These are phyloP conservation scores for Fraxinus cuspidata DNA, from an alignment of 257 asterid species.

Conservation along the genomic window DNA sequence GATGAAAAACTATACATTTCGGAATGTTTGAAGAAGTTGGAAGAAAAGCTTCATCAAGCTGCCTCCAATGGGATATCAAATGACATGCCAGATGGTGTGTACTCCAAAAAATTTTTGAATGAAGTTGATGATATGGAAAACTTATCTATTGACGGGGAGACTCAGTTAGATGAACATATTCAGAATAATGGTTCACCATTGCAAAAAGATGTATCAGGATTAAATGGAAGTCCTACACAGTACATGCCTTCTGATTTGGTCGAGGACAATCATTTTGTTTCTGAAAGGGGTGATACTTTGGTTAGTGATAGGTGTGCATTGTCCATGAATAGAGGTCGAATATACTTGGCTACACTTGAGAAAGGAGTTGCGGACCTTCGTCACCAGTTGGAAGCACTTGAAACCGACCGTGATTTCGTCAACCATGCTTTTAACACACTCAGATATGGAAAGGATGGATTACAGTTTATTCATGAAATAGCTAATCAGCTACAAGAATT, in stretches of 20 bases:
- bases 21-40: slow-evolving; percentile 46
- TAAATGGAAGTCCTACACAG: slow-evolving; percentile 26
- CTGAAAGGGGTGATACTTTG: slow-evolving; percentile 15
- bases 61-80: slow-evolving; percentile 29
- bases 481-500: slow-evolving; percentile 54
- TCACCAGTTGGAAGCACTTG: slow-evolving; percentile 53
- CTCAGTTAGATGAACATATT: slow-evolving; percentile 21
- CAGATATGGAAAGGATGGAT: slow-evolving; percentile 49
- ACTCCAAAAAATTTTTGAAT: slow-evolving; percentile 26
- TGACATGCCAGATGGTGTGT: slow-evolving; percentile 27
- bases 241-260: slow-evolving; percentile 23
- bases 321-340: slow-evolving; percentile 25
- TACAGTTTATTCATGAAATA: slow-evolving; percentile 47
- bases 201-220: slow-evolving; percentile 19
- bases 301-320: slow-evolving; percentile 19
- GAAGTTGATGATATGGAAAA: slow-evolving; percentile 25
- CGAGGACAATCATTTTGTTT: slow-evolving; percentile 23
- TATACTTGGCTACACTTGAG: slow-evolving; percentile 27
- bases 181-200: slow-evolving; percentile 27
- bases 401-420: slow-evolving; percentile 43
- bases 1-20: slow-evolving; percentile 47
- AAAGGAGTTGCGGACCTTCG: slow-evolving; percentile 43
- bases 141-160: slow-evolving; percentile 7
- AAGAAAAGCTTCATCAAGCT: slow-evolving; percentile 46
- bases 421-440: slow-evolving; percentile 44